phyloP scores from a whole-genome alignment of 2,329 filamentous ascomycete genomes.

The Microsporum canis region DNA sequence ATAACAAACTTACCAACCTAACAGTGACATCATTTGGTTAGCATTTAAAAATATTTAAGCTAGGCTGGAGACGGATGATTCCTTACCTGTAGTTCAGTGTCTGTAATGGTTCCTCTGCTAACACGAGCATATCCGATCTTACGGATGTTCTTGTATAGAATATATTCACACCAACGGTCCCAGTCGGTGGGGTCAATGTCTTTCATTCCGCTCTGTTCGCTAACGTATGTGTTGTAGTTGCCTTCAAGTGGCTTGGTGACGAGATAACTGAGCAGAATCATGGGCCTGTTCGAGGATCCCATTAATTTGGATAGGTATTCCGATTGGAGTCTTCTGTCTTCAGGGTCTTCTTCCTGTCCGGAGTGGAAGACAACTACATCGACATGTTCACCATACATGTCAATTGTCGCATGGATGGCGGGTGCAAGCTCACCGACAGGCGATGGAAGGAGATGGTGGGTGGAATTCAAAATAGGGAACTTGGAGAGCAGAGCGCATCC shows the following conservation, averaged over 20 bases:
- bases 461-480: slow-evolving; percentile 94
- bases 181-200: slow-evolving; percentile 88
- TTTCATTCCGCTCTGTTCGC: slow-evolving; percentile 75
- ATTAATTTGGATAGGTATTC: slow-evolving; percentile 81
- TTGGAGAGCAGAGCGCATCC: slow-evolving; percentile 86
- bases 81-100: slow-evolving; percentile 82
- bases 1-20: slow-evolving; percentile 84
- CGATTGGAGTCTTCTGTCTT: slow-evolving; percentile 77
- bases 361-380: slow-evolving; percentile 99
- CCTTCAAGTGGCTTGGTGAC: slow-evolving; percentile 83
- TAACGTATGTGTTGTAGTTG: slow-evolving; percentile 95
- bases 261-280: slow-evolving; percentile 80
- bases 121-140: slow-evolving; percentile 83
- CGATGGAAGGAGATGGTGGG: slow-evolving; percentile 85
- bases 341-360: slow-evolving; percentile 89
- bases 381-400: slow-evolving; percentile 78
- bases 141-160: slow-evolving; percentile 80
- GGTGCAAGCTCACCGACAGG: slow-evolving; percentile 91
- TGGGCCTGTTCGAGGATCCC: slow-evolving; percentile 66
- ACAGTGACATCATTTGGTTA: slow-evolving; percentile 13
- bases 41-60: neutral
- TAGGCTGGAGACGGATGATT: neutral
- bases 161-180: slow-evolving; percentile 99
- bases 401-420: slow-evolving; percentile 90
- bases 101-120: slow-evolving; percentile 81